A percentile compares a stretch with the other conserved stretches of the same genome.
phyloP scores from a whole-genome alignment of 2,329 filamentous ascomycete species.

The Simplicillium sp. region DNA sequence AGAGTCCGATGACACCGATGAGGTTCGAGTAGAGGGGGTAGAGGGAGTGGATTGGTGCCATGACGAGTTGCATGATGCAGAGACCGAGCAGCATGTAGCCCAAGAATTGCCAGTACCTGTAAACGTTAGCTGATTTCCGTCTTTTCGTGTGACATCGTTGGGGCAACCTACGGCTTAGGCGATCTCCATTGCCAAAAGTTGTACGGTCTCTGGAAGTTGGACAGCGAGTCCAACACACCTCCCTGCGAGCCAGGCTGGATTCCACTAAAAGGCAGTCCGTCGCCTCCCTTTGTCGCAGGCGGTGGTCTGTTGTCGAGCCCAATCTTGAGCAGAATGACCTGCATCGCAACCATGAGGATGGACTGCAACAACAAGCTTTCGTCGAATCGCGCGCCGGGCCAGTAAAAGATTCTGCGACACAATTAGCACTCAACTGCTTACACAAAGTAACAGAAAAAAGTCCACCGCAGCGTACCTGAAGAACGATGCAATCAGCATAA shows the following conservation, averaged over 20 bases:
- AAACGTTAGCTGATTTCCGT: constrained; percentile 6
- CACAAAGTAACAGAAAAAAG: background rate
- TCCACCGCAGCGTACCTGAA: constrained; percentile 37
- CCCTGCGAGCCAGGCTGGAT: constrained; percentile 25
- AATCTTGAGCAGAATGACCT: constrained; percentile 55
- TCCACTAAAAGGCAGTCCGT: constrained; percentile 54
- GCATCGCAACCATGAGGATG: constrained; percentile 55
- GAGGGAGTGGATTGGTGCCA: constrained; percentile 46
- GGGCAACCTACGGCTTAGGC: constrained; percentile 48
- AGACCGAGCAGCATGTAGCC: constrained; percentile 56
- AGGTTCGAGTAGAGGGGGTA: constrained; percentile 57
- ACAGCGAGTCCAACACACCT: constrained; percentile 9
- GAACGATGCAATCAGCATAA: constrained; percentile 62
- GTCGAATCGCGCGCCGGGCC: constrained; percentile 57
- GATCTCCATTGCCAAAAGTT: constrained; percentile 78
- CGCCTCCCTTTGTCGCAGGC: constrained; percentile 50
- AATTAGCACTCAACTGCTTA: constrained; percentile 2
- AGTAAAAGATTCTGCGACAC: constrained; percentile 54
- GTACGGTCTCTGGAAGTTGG: constrained; percentile 50
- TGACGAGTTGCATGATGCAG: constrained; percentile 54
- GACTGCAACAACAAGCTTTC: constrained; percentile 54
- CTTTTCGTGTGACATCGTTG: background rate
- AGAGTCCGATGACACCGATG: constrained; percentile 67
- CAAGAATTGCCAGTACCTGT: constrained; percentile 70
- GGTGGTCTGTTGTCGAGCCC: constrained; percentile 58